phyloP scores from a whole-genome alignment of 257 asterid species.

The Fraxinus quadrangulata region DNA sequence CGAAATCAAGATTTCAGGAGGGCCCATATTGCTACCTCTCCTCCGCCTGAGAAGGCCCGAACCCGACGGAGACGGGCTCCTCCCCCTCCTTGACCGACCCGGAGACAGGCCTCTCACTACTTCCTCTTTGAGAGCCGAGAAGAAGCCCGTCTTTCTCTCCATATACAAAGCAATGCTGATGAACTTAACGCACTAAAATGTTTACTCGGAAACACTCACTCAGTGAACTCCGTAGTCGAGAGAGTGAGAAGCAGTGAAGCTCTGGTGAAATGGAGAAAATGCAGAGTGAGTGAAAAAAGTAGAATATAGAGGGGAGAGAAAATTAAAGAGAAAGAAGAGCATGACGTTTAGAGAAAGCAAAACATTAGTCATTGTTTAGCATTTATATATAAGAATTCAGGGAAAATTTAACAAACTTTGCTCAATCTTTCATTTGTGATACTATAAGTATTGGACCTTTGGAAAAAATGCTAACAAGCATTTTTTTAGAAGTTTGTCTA shows the following conservation, averaged over 20 bases:
- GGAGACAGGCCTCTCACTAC: constrained; percentile 60
- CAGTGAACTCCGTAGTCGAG: background rate
- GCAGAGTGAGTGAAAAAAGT: background rate
- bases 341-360: constrained; percentile 40
- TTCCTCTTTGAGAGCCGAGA: constrained; percentile 49
- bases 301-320: constrained; percentile 4
- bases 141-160: constrained; percentile 59
- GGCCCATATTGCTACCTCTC: constrained; percentile 33
- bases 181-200: constrained; percentile 1
- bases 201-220: background rate
- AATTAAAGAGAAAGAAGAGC: constrained; percentile 28
- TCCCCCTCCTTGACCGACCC: constrained; percentile 40
- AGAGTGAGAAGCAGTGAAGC: background rate
- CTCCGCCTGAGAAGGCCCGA: constrained; percentile 43
- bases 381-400: constrained; percentile 2
- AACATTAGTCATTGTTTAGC: constrained; percentile 11
- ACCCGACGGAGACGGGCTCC: constrained; percentile 47
- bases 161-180: constrained; percentile 12
- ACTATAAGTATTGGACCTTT: no score
- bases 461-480: no score
- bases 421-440: no score
- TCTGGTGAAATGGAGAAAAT: background rate
- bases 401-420: no score
- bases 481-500: no score
- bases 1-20: constrained; percentile 32